A percentile compares a stretch with the other conserved stretches of the same genome.
Conservation (phyloP, 768 basidiomycete species). For the Podaxis rugospora region DNA sequence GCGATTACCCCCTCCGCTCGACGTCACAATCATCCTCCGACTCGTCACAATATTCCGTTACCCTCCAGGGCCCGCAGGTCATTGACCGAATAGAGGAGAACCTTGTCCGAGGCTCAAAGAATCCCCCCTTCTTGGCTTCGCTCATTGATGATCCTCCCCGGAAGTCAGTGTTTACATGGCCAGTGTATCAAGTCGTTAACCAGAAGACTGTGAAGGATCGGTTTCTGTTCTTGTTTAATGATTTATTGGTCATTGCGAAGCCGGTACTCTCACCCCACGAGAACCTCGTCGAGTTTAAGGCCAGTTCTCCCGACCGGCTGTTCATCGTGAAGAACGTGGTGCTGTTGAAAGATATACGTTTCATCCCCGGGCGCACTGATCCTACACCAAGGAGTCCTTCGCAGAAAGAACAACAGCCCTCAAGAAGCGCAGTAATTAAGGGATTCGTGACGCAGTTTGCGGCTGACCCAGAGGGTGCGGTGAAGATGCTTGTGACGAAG, state of each 20-base stretch:
- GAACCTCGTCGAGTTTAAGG: constrained; percentile 48
- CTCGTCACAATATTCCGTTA: constrained; percentile 61
- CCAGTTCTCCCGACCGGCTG: constrained; percentile 65
- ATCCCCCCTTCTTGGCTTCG: constrained; percentile 54
- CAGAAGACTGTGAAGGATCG: constrained; percentile 93
- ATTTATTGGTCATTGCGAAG: constrained; percentile 91
- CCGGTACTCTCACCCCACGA: constrained; percentile 74
- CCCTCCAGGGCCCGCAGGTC: constrained; percentile 45
- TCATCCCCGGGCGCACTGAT: constrained; percentile 67
- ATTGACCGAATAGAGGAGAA: constrained; percentile 70
- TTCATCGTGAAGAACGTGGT: constrained; percentile 91
- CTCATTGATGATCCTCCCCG: constrained; percentile 83
- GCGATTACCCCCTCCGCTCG: constrained; percentile 64
- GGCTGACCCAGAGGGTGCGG: constrained; percentile 76
- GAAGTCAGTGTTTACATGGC: constrained; percentile 77
- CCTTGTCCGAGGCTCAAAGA: constrained; percentile 57
- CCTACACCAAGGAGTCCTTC: constrained; percentile 38
- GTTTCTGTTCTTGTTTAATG: constrained; percentile 95
- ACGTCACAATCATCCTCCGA: constrained; percentile 72
- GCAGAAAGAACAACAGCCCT: constrained; percentile 48
- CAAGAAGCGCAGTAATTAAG: constrained; percentile 36
- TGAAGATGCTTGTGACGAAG: constrained; percentile 64
- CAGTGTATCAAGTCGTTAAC: constrained; percentile 92
- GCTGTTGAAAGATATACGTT: constrained; percentile 63
- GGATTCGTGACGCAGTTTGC: constrained; percentile 78